Conservation (phyloP, 495 filamentous ascomycete genomes). For the Daldinia grandis region DNA sequence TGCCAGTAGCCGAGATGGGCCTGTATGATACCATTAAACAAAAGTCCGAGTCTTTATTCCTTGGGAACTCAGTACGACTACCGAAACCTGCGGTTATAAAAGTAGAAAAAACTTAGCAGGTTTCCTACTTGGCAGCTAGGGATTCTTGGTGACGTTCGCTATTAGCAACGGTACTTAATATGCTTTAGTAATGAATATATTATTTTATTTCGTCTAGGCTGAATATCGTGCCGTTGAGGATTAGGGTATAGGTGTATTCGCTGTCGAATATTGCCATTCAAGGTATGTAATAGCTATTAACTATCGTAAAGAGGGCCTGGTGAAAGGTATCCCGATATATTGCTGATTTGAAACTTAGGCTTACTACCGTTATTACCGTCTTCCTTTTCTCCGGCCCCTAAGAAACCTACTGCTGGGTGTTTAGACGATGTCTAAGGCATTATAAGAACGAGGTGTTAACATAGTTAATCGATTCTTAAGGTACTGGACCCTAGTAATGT, state of each 20-base stretch:
- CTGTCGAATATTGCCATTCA: neutral
- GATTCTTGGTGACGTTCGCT: neutral
- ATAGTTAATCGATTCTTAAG: neutral
- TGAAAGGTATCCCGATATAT: neutral
- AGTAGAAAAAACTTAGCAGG: slow-evolving; percentile 17
- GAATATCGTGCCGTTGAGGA: no score
- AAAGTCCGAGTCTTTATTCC: neutral
- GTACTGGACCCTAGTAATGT: neutral
- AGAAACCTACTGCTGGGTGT: neutral
- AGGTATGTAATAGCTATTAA: neutral
- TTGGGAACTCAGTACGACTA: neutral
- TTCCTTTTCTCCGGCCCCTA: neutral
- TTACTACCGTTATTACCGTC: neutral
- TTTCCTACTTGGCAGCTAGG: slow-evolving; percentile 16
- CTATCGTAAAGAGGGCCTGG: neutral
- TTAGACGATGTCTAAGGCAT: neutral
- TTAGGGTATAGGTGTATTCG: no score
- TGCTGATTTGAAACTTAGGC: neutral
- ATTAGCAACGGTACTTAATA: neutral
- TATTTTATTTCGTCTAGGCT: neutral
- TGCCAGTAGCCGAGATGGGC: neutral
- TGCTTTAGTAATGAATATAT: neutral
- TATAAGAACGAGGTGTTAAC: neutral
- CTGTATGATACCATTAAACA: neutral
- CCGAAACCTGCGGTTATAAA: neutral